Conservation (phyloP, 805 yeast genomes). For the Hanseniaspora meyeri region DNA sequence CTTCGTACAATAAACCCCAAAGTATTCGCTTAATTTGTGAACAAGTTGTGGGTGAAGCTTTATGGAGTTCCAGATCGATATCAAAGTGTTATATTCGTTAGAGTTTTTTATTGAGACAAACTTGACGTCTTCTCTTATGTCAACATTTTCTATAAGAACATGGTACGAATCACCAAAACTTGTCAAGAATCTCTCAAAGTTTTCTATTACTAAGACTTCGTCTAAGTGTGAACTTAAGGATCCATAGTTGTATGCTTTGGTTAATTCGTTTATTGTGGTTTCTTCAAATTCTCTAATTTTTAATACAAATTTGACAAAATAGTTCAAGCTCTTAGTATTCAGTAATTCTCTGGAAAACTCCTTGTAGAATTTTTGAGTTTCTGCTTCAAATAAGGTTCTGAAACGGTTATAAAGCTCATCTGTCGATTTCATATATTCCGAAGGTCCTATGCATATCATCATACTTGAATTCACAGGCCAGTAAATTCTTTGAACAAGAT, state of each 20-base stretch:
- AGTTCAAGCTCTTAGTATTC: conserved; percentile 67
- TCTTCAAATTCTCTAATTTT: conserved; percentile 73
- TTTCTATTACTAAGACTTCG: conserved; percentile 30
- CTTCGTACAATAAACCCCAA: conserved; percentile 8
- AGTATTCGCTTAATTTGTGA: conserved; percentile 8
- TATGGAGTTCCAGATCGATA: conserved; percentile 9
- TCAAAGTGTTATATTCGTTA: background rate
- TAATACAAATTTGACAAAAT: conserved; percentile 79
- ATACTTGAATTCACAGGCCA: conserved; percentile 79
- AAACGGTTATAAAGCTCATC: conserved; percentile 61
- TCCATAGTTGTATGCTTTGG: conserved; percentile 35
- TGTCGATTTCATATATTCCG: conserved; percentile 76
- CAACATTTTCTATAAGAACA: conserved; percentile 25
- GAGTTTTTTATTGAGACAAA: background rate
- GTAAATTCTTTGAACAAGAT: conserved; percentile 21
- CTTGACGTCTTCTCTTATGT: conserved; percentile 41
- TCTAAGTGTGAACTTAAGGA: conserved; percentile 64
- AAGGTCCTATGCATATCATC: conserved; percentile 77
- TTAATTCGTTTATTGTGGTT: conserved; percentile 58
- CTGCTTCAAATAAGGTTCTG: conserved; percentile 5
- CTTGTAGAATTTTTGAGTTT: conserved; percentile 40
- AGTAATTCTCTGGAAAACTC: conserved; percentile 58
- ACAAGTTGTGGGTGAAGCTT: conserved; percentile 8
- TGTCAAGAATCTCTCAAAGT: conserved; percentile 12
- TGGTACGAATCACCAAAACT: conserved; percentile 14